Conservation (phyloP, 805 yeast species). For the Pichia rugopelliculosa region DNA sequence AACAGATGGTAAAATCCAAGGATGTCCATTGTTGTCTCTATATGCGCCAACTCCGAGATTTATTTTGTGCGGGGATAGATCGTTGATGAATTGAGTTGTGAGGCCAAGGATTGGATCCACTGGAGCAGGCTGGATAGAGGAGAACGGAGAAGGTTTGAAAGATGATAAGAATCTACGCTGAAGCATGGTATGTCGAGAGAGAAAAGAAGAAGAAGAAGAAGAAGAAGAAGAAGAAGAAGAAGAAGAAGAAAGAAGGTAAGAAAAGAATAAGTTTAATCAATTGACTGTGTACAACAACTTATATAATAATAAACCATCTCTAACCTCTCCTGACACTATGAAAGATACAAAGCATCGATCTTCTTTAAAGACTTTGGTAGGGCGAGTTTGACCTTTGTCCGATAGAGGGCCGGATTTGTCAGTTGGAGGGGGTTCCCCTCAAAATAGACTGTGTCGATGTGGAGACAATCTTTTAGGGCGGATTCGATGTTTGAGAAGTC, state of each 20-base stretch:
- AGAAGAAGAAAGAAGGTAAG: background rate
- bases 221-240: background rate
- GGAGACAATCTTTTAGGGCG: constrained; percentile 54
- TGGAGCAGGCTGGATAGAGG: constrained; percentile 40
- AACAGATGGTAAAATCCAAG: constrained; percentile 80
- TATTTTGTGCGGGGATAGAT: constrained; percentile 47
- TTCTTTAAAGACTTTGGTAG: constrained; percentile 67
- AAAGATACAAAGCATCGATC: constrained; percentile 78
- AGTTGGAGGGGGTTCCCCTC: constrained; percentile 88
- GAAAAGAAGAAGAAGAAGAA: background rate
- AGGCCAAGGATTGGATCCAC: constrained; percentile 85
- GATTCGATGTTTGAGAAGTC: constrained; percentile 61
- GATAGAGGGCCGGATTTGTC: constrained; percentile 67
- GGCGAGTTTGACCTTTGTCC: constrained; percentile 71
- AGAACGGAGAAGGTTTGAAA: background rate
- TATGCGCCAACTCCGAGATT: constrained; percentile 87
- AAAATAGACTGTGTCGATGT: constrained; percentile 81
- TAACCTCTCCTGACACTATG: no score
- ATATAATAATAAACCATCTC: no score
- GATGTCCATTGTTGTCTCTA: constrained; percentile 80
- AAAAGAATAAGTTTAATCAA: no score
- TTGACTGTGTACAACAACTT: no score
- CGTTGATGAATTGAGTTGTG: constrained; percentile 65
- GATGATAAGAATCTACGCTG: background rate
- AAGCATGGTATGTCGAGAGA: background rate